phyloP scores from a whole-genome alignment of 1,284 basidiomycete species.

The Papiliotrema nemorosa region DNA sequence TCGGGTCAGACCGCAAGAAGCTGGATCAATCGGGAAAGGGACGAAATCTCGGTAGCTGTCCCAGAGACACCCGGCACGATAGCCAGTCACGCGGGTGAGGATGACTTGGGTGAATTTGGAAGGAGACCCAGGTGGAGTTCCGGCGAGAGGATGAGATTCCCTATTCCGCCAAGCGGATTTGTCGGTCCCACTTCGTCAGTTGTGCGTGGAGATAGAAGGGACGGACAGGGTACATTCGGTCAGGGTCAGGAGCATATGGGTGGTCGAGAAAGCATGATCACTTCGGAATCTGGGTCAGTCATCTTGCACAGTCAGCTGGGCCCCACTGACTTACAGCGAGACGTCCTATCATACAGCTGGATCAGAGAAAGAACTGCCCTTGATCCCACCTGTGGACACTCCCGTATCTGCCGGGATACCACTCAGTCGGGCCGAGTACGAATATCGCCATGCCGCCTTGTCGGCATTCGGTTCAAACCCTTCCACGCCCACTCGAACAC shows the following conservation, averaged over 20 bases:
- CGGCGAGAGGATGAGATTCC: constrained; percentile 1
- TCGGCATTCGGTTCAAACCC: constrained; percentile 4
- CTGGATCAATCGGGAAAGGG: background rate
- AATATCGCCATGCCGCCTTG: constrained; percentile 2
- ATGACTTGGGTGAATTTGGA: constrained; percentile 3
- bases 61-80: background rate
- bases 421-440: background rate
- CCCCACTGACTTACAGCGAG: no score
- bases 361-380: no score
- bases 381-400: background rate
- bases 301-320: no score
- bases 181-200: background rate
- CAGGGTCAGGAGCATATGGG: no score
- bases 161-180: background rate
- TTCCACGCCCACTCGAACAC: constrained; percentile 2
- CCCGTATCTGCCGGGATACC: background rate
- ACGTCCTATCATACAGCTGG: no score
- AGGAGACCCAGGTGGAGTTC: background rate
- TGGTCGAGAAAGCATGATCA: no score
- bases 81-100: background rate
- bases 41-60: background rate
- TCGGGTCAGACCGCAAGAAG: background rate
- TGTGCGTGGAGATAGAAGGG: no score
- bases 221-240: no score
- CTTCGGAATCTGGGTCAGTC: no score